A percentile compares a stretch with the other conserved stretches of the same genome.
These are phyloP conservation scores for Colletotrichum sp. DNA, from an alignment of 2,329 filamentous ascomycete genomes.

Conservation along the genomic window DNA sequence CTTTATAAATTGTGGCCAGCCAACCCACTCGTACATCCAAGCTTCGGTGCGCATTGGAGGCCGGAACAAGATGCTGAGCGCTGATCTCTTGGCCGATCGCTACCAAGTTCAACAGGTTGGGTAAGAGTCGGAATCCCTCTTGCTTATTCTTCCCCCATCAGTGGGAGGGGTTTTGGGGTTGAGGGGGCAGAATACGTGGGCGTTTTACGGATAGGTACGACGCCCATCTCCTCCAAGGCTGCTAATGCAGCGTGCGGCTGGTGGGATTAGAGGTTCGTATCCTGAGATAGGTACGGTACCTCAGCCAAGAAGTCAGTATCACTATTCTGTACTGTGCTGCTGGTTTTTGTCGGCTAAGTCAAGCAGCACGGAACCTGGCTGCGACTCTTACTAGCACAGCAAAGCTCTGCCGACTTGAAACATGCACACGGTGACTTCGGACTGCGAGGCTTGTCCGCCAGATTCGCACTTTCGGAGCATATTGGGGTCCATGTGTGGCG, in stretches of 20 bases:
- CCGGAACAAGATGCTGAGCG: background rate
- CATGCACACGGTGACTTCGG: background rate
- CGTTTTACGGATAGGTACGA: too few species aligned
- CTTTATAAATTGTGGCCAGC: background rate
- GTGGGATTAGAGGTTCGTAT: background rate
- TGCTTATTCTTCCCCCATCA: too few species aligned
- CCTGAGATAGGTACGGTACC: background rate
- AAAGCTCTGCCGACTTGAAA: background rate
- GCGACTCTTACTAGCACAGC: background rate
- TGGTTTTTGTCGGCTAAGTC: too few species aligned
- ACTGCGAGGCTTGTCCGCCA: background rate
- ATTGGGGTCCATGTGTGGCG: background rate
- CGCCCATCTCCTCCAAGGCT: background rate
- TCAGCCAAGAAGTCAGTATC: background rate
- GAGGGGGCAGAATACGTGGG: too few species aligned
- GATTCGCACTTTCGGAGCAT: background rate
- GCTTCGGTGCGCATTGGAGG: background rate
- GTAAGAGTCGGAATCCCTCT: background rate
- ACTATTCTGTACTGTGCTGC: too few species aligned
- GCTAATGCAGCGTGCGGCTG: background rate
- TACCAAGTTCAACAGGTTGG: background rate
- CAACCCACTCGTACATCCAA: background rate
- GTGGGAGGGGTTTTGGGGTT: too few species aligned
- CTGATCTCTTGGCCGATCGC: conserved; percentile 4
- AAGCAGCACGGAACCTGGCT: background rate